Percentiles rank a stretch among this genome's conserved stretches.
phyloP scores from a whole-genome alignment of 2,329 filamentous ascomycete species.

The Xylaria sp. region DNA sequence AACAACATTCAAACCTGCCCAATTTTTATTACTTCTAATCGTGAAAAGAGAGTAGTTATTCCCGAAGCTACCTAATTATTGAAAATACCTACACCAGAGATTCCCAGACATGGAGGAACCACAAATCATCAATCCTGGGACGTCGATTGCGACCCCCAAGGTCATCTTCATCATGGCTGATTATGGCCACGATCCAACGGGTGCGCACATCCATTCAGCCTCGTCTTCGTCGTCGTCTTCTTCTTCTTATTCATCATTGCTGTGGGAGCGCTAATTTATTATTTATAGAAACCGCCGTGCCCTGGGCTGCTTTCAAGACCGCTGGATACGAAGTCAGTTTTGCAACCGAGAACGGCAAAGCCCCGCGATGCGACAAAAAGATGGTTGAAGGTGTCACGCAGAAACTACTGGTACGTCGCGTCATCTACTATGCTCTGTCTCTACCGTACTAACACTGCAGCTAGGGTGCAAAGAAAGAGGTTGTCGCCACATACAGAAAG shows the following conservation, averaged over 20 bases:
- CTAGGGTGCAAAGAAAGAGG: conserved; percentile 55
- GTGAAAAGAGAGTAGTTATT: neutral
- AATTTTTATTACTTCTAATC: neutral
- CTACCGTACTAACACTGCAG: conserved; percentile 41
- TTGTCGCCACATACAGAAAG: conserved; percentile 54
- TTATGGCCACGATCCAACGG: conserved; percentile 66
- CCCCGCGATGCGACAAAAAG: conserved; percentile 59
- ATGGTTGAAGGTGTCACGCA: conserved; percentile 62
- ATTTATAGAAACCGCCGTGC: conserved; percentile 59
- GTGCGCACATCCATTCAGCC: conserved; percentile 45
- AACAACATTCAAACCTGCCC: neutral
- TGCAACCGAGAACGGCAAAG: conserved; percentile 60
- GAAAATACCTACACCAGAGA: neutral
- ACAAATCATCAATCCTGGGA: conserved; percentile 40
- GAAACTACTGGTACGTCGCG: conserved; percentile 56
- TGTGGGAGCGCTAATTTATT: conserved; percentile 1
- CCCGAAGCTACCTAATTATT: neutral
- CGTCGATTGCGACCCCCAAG: conserved; percentile 46
- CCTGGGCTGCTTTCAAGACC: conserved; percentile 59
- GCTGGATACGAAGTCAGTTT: conserved; percentile 60
- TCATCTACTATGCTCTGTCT: neutral
- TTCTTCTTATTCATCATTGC: too few species aligned
- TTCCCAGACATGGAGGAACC: conserved; percentile 44
- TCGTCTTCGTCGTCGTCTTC: neutral
- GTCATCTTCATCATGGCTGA: conserved; percentile 63